A percentile compares a stretch with the other conserved stretches of the same genome.
Evolutionary conservation across 2,329 filamentous ascomycete genomes (phyloP).

Genomic region (Botrytis fabae): DNA sequence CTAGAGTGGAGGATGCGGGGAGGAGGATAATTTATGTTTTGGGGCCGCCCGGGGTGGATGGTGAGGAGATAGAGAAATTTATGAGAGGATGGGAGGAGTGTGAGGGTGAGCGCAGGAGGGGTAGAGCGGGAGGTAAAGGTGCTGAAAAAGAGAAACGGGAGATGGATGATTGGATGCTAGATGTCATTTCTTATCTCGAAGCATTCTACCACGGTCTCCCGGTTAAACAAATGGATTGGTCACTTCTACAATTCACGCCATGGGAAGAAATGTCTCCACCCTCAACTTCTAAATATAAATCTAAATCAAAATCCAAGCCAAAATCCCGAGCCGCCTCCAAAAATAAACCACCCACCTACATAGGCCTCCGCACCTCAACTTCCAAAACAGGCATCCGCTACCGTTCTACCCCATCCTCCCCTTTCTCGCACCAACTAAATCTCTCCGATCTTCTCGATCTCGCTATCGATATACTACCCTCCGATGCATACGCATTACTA

Average conservation of each 20-base stretch:
- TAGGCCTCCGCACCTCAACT: slow-evolving; percentile 17
- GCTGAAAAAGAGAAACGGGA: not conserved
- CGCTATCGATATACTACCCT: slow-evolving; percentile 34
- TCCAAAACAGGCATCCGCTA: slow-evolving; percentile 30
- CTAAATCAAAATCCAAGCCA: not conserved
- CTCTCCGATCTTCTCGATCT: slow-evolving; percentile 36
- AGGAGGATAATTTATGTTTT: slow-evolving; percentile 34
- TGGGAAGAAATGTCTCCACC: slow-evolving; percentile 16
- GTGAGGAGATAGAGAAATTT: slow-evolving; percentile 17
- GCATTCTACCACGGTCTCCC: slow-evolving; percentile 36
- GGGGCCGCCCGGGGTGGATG: slow-evolving; percentile 28
- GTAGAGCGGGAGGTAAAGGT: slow-evolving; percentile 7
- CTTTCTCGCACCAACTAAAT: slow-evolving; percentile 35
- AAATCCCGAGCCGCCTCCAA: not conserved
- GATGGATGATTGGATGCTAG: not conserved
- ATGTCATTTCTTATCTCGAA: slow-evolving; percentile 33
- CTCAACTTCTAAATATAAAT: not conserved
- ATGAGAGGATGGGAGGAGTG: slow-evolving; percentile 24
- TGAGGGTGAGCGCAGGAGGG: slow-evolving; percentile 26
- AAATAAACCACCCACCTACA: not conserved
- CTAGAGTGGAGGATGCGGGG: not conserved
- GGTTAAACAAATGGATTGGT: slow-evolving; percentile 30
- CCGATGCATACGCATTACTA: slow-evolving; percentile 36
- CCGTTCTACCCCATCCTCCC: slow-evolving; percentile 28
- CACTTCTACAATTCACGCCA: slow-evolving; percentile 27